Evolutionary conservation across 2,329 filamentous ascomycete genomes (phyloP), one percentile per base, ranked within the genome.

Genomic region (Microdochium paspali): DNA sequence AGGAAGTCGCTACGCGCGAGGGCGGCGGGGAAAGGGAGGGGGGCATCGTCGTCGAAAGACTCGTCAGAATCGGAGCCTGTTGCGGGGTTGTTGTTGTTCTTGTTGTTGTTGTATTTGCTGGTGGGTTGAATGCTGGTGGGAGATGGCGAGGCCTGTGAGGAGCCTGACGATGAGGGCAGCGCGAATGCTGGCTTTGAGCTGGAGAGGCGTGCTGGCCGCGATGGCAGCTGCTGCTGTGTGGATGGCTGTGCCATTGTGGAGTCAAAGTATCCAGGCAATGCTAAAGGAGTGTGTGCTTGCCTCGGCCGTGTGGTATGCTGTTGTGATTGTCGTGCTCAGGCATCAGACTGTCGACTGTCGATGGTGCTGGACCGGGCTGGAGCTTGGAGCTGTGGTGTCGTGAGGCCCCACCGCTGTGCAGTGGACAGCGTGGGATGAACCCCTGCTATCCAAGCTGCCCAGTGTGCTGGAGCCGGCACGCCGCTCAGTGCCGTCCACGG

Each of bases 1-100:
- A 95, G 78, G 68, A 98, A 98, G 60, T 93, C 88, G 49, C 76
- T 72, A 49, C 93, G 86, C 2, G 87, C 80, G 15, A 98, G 80
- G 3, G 90, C 89, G 32, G 82, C 77, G 1, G 93, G 93, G 68
- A 95, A 97, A 12, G 93, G 93, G 4, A 97, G 81, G 20, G 82
- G 82, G 57, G 80, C 74, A 57, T 85, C 80, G 57, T 87, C 80
- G 57, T 80, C 70, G 49, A 62, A 53, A 26, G 54, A 51, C 46
- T 51, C 51, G 24, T 52, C 46, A 45, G 43, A 31, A 18, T 48
- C 47, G 35, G 15, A 15, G 35, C 23, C 15, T 7, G 15, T 18
- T 21, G 6, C 4, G 25, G 32, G 56, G 21, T 56, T 53, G 40
- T 60, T 61, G 46, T 60, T 61, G 3, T 51, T 53, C 31, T 68